A percentile compares a stretch with the other conserved stretches of the same genome.
Conservation (phyloP, 192 early-diverging fungal species). For the Rhizophagus prolifer region DNA sequence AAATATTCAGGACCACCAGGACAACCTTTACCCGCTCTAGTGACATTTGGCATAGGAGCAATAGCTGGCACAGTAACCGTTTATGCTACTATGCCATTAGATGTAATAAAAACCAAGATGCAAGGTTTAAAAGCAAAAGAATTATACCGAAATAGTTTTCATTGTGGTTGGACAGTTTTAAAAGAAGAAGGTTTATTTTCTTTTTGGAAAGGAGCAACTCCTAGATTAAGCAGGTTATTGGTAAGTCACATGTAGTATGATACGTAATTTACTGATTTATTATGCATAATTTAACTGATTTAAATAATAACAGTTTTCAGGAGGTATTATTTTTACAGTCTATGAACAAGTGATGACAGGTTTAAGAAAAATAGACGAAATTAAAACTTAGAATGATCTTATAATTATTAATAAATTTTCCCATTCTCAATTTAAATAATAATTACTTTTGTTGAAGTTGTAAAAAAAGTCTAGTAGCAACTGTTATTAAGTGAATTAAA, state of each 20-base stretch:
- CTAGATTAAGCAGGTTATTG: constrained; percentile 80
- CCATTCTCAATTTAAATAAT: no score
- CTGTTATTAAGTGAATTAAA: no score
- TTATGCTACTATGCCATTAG: constrained; percentile 94
- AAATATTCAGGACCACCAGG: constrained; percentile 35
- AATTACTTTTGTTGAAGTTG: no score
- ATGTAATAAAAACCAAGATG: constrained; percentile 98
- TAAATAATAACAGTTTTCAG: constrained; percentile 65
- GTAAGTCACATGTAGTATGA: constrained; percentile 49
- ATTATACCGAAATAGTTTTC: constrained; percentile 69
- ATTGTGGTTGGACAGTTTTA: constrained; percentile 71
- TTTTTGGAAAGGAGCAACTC: constrained; percentile 96
- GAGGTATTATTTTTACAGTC: constrained; percentile 82
- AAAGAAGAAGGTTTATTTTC: constrained; percentile 76
- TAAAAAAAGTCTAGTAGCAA: no score
- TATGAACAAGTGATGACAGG: constrained; percentile 67
- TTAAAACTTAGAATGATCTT: no score
- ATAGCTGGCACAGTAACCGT: constrained; percentile 91
- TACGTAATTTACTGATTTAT: neutral
- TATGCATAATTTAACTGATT: neutral
- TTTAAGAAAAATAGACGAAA: constrained; percentile 24
- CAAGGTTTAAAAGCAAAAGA: constrained; percentile 73
- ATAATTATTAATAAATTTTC: no score
- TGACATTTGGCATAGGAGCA: constrained; percentile 76
- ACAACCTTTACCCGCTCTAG: constrained; percentile 49